Conservation (phyloP, 2,329 filamentous ascomycete species). For the Ceratocystis lukuohia region DNA sequence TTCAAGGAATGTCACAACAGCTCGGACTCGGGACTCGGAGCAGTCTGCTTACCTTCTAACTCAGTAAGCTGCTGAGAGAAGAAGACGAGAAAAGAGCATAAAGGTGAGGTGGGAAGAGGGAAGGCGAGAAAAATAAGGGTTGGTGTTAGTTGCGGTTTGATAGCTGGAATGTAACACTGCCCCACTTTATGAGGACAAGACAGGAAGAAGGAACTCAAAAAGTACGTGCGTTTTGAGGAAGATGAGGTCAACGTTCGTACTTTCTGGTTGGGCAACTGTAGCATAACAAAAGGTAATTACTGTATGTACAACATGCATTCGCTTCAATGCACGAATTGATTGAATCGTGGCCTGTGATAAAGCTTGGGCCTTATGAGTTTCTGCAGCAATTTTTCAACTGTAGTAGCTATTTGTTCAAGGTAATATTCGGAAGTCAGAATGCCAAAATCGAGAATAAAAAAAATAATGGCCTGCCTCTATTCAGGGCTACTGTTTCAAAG, state of each 20-base stretch:
- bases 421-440: background rate
- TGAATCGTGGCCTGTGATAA: background rate
- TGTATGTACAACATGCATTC: background rate
- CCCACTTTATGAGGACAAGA: constrained; percentile 1
- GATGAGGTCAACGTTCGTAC: background rate
- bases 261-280: background rate
- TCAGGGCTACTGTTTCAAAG: background rate
- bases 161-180: constrained; percentile 1
- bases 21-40: background rate
- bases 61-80: background rate
- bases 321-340: background rate
- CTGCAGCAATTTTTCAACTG: too few species aligned
- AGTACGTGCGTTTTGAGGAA: background rate
- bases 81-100: background rate
- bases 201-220: background rate
- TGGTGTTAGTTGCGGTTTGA: background rate
- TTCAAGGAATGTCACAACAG: background rate
- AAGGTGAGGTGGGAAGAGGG: background rate
- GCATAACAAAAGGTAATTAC: background rate
- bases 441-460: background rate
- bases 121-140: background rate
- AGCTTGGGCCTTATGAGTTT: background rate
- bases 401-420: background rate
- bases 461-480: background rate
- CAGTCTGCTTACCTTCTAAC: background rate